Evolutionary conservation across 805 yeast genomes (phyloP).

Genomic region (Tetrapisispora nanseiensis): DNA sequence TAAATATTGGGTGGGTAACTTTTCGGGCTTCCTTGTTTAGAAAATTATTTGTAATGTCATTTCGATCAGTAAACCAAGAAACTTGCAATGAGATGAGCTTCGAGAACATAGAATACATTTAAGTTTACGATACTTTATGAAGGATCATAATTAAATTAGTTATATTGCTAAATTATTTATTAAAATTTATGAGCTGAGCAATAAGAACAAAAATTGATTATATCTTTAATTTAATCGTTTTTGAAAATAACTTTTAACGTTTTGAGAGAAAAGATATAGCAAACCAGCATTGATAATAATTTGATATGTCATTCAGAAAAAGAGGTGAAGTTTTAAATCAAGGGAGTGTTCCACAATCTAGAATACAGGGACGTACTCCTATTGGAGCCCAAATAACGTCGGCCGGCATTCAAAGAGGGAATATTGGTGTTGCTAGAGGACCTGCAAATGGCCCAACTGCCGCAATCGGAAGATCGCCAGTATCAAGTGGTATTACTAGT

Average conservation of each 20-base stretch:
- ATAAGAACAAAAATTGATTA: not conserved
- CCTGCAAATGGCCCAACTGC: not conserved
- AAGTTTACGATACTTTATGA: no score
- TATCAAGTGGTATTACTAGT: not conserved
- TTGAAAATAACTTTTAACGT: no score
- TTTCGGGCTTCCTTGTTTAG: no score
- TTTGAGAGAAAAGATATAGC: no score
- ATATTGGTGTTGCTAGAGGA: not conserved
- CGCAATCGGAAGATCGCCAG: not conserved
- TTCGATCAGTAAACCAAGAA: not conserved
- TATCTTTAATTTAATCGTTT: not conserved
- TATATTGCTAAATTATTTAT: no score
- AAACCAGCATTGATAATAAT: no score
- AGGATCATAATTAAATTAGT: no score
- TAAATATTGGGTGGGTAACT: no score
- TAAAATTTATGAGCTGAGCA: no score
- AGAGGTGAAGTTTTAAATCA: slow-evolving; percentile 39
- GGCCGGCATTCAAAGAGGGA: slow-evolving; percentile 7
- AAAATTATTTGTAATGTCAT: not conserved
- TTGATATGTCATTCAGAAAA: slow-evolving; percentile 47
- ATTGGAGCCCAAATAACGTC: slow-evolving; percentile 2
- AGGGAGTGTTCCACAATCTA: slow-evolving; percentile 6
- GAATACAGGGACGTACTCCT: slow-evolving; percentile 17
- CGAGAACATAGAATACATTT: not conserved
- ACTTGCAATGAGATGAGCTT: not conserved